phyloP scores from a whole-genome alignment of 2,329 filamentous ascomycete genomes.

The Cadophora malorum region DNA sequence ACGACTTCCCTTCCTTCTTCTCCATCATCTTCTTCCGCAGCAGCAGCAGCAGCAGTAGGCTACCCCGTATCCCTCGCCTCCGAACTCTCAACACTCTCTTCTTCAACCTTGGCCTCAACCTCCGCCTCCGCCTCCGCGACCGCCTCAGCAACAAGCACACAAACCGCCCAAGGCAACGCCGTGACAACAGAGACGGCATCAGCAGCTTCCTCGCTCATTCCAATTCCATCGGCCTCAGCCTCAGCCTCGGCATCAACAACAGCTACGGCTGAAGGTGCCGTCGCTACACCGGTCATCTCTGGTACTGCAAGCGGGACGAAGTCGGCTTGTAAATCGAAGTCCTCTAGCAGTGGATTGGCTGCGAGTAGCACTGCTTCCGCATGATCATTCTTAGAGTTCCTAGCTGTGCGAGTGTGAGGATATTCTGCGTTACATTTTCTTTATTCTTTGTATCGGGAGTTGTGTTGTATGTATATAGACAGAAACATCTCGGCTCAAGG shows the following conservation, averaged over 20 bases:
- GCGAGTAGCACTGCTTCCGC: neutral
- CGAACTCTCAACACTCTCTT: neutral
- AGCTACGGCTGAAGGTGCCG: neutral
- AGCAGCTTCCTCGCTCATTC: too few species aligned
- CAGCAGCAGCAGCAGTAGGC: neutral
- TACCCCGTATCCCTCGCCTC: neutral
- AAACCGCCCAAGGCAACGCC: neutral
- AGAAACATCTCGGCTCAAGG: too few species aligned
- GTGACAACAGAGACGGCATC: neutral
- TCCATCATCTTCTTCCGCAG: neutral
- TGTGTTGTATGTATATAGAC: too few species aligned
- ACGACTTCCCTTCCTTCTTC: neutral
- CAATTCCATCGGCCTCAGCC: too few species aligned
- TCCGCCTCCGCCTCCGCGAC: neutral
- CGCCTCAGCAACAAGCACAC: neutral
- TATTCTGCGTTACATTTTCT: too few species aligned
- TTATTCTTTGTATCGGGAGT: too few species aligned
- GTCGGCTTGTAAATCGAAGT: neutral
- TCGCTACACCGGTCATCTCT: neutral
- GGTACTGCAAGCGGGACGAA: neutral
- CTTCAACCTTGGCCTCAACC: neutral
- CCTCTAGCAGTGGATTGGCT: neutral
- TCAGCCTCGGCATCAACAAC: neutral
- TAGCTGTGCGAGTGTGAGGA: too few species aligned
- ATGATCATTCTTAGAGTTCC: too few species aligned